Conservation (phyloP, 2,329 filamentous ascomycete species). For the Penicillium fuscoglaucum region DNA sequence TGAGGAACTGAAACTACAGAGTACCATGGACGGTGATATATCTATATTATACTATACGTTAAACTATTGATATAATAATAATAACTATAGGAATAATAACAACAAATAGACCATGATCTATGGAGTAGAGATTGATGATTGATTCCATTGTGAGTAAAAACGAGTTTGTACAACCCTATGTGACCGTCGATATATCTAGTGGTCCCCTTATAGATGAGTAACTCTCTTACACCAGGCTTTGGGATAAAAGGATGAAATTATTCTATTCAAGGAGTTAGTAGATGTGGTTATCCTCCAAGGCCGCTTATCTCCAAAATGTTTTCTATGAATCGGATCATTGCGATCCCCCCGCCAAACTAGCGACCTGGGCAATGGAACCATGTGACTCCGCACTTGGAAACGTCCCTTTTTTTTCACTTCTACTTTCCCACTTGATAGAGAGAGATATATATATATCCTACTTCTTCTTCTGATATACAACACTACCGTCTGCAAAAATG, state of each 20-base stretch:
- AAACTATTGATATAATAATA: neutral
- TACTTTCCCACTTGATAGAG: neutral
- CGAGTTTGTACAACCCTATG: neutral
- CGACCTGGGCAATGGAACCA: slow-evolving; percentile 7
- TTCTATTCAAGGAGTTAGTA: neutral
- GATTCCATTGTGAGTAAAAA: too few species aligned
- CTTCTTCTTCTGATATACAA: neutral
- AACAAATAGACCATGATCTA: neutral
- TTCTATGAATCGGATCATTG: neutral
- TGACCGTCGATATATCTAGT: too few species aligned
- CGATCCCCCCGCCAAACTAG: slow-evolving; percentile 9
- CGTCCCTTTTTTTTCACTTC: neutral
- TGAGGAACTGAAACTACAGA: neutral
- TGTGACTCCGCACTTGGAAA: slow-evolving; percentile 14
- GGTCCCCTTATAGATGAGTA: neutral
- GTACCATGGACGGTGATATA: neutral
- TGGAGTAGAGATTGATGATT: neutral
- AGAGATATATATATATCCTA: neutral
- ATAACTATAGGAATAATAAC: neutral
- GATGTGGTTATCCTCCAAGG: too few species aligned
- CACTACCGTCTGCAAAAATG: slow-evolving; percentile 7
- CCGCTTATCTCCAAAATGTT: neutral
- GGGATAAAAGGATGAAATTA: too few species aligned
- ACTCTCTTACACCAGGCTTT: neutral
- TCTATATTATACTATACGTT: neutral